phyloP scores from a whole-genome alignment of 2,329 filamentous ascomycete genomes.

The Fusarium guadeloupense region DNA sequence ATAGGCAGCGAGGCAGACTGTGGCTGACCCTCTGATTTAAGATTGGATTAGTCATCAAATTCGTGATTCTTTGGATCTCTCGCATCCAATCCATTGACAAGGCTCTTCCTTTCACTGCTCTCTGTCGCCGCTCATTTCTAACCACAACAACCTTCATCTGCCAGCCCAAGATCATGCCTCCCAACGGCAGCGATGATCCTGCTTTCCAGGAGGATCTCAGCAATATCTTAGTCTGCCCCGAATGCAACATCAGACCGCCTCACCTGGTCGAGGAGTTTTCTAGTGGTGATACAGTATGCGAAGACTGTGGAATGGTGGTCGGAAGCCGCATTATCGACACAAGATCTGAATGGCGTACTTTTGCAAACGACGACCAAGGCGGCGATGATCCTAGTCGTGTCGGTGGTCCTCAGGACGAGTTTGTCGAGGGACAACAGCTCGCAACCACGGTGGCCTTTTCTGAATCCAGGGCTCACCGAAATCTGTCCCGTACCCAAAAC shows the following conservation, averaged over 20 bases:
- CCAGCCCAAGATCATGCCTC: constrained; percentile 59
- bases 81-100: constrained; percentile 5
- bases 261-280: constrained; percentile 94
- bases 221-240: constrained; percentile 83
- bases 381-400: constrained; percentile 98
- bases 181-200: constrained; percentile 47
- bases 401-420: constrained; percentile 88
- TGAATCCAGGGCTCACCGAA: constrained; percentile 75
- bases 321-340: constrained; percentile 93
- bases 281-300: constrained; percentile 91
- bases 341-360: constrained; percentile 97
- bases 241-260: constrained; percentile 92
- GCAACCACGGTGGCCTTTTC: constrained; percentile 88
- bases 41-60: constrained; percentile 30
- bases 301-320: constrained; percentile 89
- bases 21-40: too few relatives aligned
- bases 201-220: constrained; percentile 85
- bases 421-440: constrained; percentile 89
- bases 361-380: constrained; percentile 96
- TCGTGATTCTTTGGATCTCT: neutral
- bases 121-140: constrained; percentile 28
- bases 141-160: constrained; percentile 44
- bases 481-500: constrained; percentile 85
- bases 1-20: neutral
- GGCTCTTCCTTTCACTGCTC: constrained; percentile 20